Evolutionary conservation across 202 grass and related monocot species (phyloP), one percentile per base, ranked within the genome.

Genomic region (Zoysia matrella): DNA sequence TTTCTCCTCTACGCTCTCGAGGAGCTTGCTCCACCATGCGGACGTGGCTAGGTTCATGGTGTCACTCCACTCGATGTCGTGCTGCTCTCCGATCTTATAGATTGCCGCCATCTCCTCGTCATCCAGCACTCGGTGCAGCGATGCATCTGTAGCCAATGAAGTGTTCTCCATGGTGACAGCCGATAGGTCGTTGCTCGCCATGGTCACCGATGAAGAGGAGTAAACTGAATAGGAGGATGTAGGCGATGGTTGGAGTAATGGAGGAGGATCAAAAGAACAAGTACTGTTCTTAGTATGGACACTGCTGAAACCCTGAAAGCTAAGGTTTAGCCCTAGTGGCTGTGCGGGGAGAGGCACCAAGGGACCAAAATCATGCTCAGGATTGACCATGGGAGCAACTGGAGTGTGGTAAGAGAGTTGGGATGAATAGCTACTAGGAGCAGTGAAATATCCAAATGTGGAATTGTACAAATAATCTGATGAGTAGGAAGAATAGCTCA

Each of bases 31-130:
- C 96, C 96, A 98, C 92, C 92, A 98, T 47, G 85, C 83, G 18
- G 96, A 93, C 2, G 92, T 91, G 66, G 91, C 89, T 4, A 93
- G 80, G 88, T 91, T 98, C 81, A 98, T 50, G 1, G 82, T 92
- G 47, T 98, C 96, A n/a, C 87, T 95, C 96, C 91, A 98, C 81
- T 98, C 92, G 58, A 98, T 93, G 47, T 95, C 85, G 47, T 98
- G 90, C 48, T 85, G 91, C 88, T 95, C 85, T 16, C 90, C 91
- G 6, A 95, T 93, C 0, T 80, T 93, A 72, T 82, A 89, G 72
- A 95, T 93, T 3, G 88, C 85, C 1, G 92, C 92, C 80, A 98
- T 98, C 79, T 98, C 92, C 45, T 95, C 82, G 2, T 93, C 89
- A 5, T 93, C 92, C 65, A 95, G 90, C 80, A 86, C 67, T 0